Conservation (phyloP, 352 stramenopile species). For the Globisporangium abappressorium region DNA sequence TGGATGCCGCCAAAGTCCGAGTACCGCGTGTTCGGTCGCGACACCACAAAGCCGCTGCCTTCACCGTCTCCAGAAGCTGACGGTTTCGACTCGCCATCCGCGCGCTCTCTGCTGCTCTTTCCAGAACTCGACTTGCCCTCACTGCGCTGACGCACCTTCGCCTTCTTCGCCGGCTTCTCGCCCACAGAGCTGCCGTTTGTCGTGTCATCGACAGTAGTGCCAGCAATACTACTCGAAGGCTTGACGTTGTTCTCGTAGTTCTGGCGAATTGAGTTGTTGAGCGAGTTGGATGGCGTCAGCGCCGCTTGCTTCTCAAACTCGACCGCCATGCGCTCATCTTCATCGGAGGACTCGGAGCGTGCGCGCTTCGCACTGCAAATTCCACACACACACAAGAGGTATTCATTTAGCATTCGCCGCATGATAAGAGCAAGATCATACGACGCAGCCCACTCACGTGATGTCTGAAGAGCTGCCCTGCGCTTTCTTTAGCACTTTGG, state of each 20-base stretch:
- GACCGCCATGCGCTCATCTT: conserved; percentile 58
- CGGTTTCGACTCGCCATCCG: neutral
- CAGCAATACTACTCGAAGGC: neutral
- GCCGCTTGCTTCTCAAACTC: conserved; percentile 47
- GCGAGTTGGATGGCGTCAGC: conserved; percentile 40
- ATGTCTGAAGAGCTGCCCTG: conserved; percentile 19
- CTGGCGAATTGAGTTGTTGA: conserved; percentile 79
- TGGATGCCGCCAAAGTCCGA: conserved; percentile 89
- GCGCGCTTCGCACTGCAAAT: conserved; percentile 44
- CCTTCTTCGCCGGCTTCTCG: conserved; percentile 65
- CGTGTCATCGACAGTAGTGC: neutral
- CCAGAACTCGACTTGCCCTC: conserved; percentile 18
- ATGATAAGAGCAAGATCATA: neutral
- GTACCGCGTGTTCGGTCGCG: conserved; percentile 76
- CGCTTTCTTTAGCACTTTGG: conserved; percentile 71
- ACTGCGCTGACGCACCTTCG: conserved; percentile 49
- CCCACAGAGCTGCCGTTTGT: conserved; percentile 4
- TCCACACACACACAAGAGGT: neutral
- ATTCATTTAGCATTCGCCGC: neutral
- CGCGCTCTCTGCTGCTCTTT: conserved; percentile 19
- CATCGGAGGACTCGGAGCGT: conserved; percentile 53
- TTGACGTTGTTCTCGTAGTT: conserved; percentile 48
- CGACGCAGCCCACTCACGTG: conserved; percentile 13
- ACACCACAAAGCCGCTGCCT: conserved; percentile 63
- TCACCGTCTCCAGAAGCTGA: conserved; percentile 16